phyloP scores from a whole-genome alignment of 2,329 filamentous ascomycete genomes.

The Aspergillus brasiliensis region DNA sequence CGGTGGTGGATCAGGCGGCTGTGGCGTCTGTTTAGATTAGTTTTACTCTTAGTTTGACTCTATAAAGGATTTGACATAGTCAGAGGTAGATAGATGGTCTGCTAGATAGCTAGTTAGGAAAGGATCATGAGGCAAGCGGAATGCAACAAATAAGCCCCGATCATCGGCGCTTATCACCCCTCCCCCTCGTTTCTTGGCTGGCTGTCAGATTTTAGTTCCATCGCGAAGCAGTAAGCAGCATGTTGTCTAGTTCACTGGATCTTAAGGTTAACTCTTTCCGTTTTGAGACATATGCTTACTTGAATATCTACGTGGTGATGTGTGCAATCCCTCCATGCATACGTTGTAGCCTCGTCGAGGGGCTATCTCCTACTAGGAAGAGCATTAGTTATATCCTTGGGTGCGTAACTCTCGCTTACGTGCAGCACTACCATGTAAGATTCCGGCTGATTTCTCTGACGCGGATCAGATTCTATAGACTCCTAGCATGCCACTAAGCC shows the following conservation, averaged over 20 bases:
- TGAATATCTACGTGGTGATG: neutral
- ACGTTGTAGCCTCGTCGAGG: neutral
- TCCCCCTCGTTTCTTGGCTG: neutral
- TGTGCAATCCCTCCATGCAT: neutral
- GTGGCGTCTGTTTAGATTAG: neutral
- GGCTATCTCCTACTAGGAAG: neutral
- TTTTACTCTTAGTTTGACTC: too few species aligned
- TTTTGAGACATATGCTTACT: neutral
- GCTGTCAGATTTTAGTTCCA: neutral
- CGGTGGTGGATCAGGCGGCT: neutral
- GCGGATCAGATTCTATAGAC: neutral
- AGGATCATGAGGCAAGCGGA: neutral
- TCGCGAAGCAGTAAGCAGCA: neutral
- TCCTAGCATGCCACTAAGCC: neutral
- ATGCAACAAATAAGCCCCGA: neutral
- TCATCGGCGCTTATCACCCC: neutral
- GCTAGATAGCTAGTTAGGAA: neutral
- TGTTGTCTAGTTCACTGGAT: neutral
- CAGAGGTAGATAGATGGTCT: neutral
- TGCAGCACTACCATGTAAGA: neutral
- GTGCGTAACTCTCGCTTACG: neutral
- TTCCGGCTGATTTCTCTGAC: neutral
- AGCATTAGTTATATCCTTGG: neutral
- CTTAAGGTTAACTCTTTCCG: neutral
- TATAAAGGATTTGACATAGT: too few species aligned